phyloP scores from a whole-genome alignment of 108 stramenopile genomes.

The Nannochloropsis gaditana region DNA sequence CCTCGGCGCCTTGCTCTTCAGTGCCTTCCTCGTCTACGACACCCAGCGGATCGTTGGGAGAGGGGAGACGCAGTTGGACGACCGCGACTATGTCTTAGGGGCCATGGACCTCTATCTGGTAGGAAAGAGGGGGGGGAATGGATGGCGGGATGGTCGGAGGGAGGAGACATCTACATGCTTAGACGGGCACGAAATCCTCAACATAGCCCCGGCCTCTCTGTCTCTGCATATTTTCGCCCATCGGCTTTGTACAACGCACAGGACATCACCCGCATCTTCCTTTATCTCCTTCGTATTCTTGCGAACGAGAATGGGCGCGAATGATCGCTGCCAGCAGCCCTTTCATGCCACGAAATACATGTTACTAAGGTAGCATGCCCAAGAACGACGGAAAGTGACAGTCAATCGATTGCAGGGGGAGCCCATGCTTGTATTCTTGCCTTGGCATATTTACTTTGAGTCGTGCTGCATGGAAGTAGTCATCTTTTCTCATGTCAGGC shows the following conservation, averaged over 20 bases:
- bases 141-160: neutral
- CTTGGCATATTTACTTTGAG: too few relatives aligned
- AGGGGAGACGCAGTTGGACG: neutral
- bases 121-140: neutral
- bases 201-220: too few relatives aligned
- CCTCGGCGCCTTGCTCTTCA: neutral
- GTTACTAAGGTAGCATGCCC: too few relatives aligned
- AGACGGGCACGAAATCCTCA: neutral
- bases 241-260: neutral
- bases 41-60: neutral
- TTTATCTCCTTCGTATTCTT: neutral
- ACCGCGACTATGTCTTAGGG: neutral
- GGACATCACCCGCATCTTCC: neutral
- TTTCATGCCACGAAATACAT: too few relatives aligned
- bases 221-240: too few relatives aligned
- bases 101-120: neutral
- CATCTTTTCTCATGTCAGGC: too few relatives aligned
- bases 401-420: too few relatives aligned
- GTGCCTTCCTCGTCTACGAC: neutral
- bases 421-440: too few relatives aligned
- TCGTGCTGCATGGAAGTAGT: too few relatives aligned
- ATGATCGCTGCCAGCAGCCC: neutral
- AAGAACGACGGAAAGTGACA: too few relatives aligned
- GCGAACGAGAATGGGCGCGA: neutral
- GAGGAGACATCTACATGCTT: neutral